Base-by-base conservation (phyloP, 148 eudicot genomes). In the Rhododendron griersonianum region DNA sequence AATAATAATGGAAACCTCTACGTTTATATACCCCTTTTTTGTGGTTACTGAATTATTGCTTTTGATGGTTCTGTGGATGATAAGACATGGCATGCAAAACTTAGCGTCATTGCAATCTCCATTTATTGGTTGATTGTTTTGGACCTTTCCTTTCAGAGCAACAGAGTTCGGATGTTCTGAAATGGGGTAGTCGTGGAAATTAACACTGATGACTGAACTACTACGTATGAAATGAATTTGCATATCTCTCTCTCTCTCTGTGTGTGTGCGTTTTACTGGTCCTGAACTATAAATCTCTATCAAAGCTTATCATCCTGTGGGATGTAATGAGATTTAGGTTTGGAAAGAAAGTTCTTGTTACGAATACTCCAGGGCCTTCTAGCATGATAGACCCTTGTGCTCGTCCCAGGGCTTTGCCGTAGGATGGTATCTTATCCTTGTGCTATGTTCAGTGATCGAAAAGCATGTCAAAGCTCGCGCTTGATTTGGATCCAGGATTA, bases 1-100 rank as follows among this genome's bases (percentile, higher is more conserved):
- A 69, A 28, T 69, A 69, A 78, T 65, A 67, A 83, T 83, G 84
- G 83, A 57, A 78, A 14, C 2, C 86, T 33, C 21, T 25, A 21
- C 50, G 28, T 5, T 41, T 67, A 9, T 83, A 23, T 16, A 5
- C 16, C 41, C 9, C 7, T 53, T 7, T 65, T 33, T 21, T 41
- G 47, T 83, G 16, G 65, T 14, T 74, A 25, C 30, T 47, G 65
- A 28, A 53, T 76, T 55, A n/a, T 57, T 39, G 50, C 19, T 75
- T 59, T 57, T 77, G 41, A 41, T 77, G 53, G 41, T 59, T 15
- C 44, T 14, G 21, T 84, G 69, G 44, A 67, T 45, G 47, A 6
- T 30, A 5, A 48, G 16, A 48, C 37, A 18, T 15, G 33, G 11
- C 23, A 50, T 80, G 65, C 55, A 16, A 80, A 78, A 48, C n/a